These are phyloP conservation scores for Ascosphaera pollenicola DNA, from an alignment of 2,329 filamentous ascomycete species.

Conservation along the genomic window DNA sequence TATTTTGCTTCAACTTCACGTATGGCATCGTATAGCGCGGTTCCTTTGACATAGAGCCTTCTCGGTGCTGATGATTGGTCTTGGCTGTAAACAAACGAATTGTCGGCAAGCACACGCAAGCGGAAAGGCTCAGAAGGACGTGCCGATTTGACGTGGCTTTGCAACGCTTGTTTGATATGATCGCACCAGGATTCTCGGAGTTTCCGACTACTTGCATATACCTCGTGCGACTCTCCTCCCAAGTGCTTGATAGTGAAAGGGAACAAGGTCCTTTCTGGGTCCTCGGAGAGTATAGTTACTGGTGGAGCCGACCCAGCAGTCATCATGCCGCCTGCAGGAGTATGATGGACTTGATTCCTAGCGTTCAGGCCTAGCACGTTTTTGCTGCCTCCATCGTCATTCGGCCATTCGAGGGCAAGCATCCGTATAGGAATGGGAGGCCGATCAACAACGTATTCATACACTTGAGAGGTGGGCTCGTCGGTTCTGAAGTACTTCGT, in stretches of 20 bases:
- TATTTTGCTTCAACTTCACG: slow-evolving; percentile 66
- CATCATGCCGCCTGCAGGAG: too few relatives aligned
- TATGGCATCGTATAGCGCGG: slow-evolving; percentile 77
- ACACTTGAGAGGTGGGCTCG: too few relatives aligned
- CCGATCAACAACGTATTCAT: slow-evolving; percentile 74
- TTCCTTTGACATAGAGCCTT: slow-evolving; percentile 65
- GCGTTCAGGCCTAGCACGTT: too few relatives aligned
- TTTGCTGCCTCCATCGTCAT: slow-evolving; percentile 78
- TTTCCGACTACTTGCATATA: slow-evolving; percentile 59
- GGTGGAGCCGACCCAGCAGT: too few relatives aligned
- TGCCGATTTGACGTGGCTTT: slow-evolving; percentile 68
- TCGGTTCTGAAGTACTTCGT: slow-evolving; percentile 38
- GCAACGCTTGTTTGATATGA: slow-evolving; percentile 89
- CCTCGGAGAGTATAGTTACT: too few relatives aligned
- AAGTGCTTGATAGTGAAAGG: slow-evolving; percentile 94
- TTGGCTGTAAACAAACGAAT: slow-evolving; percentile 39
- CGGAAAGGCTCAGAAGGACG: slow-evolving; percentile 85
- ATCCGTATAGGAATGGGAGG: slow-evolving; percentile 93
- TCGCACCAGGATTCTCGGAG: slow-evolving; percentile 74
- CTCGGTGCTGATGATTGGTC: slow-evolving; percentile 32
- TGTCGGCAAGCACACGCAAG: slow-evolving; percentile 75
- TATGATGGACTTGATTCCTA: too few relatives aligned
- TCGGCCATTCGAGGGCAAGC: slow-evolving; percentile 73
- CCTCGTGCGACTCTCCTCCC: slow-evolving; percentile 48
- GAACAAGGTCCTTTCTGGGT: slow-evolving; percentile 52